Base-by-base conservation (phyloP, 1,284 basidiomycete species). In the Ustilago loliicola region DNA sequence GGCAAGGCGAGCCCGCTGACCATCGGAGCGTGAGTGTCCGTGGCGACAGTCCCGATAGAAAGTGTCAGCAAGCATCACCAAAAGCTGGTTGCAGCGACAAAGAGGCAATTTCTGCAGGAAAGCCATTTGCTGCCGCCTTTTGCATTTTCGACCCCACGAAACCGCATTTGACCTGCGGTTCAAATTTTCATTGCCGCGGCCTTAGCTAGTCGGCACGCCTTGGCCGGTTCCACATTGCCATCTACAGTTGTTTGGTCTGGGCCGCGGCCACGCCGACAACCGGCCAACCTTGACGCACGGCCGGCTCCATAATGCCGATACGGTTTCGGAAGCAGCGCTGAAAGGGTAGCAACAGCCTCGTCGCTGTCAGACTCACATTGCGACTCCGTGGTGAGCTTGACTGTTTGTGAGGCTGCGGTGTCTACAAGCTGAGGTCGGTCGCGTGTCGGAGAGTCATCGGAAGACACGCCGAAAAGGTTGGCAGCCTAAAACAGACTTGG, bases 401-500 rank as follows among this genome's bases (percentile, higher is more conserved):
- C 17, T 38, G 8, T 38, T 15, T 3, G 36, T 11, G 5, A 34
- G 32, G 32, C 32, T 34, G 32, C 32, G 6, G 32, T 11, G 6
- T 6, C 32, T 34, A 7, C 9, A 15, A 38, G 36, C 36, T 38
- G 3, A 2, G 42, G 42, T 54, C 61, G 61, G 61, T 50, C 61
- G 52, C 53, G 53, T 42, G 40, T 63, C 61, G 61, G 61, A 54
- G 40, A 23, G 30, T 27, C 13, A 10, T 64, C 54, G 61, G 54
- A 32, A 25, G 15, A 6, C 19, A n/a, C 38, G 52, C 52, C 45
- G 58, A 51, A 34, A 27, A 32, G 45, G 9, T 17, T 3, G 45
- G 29, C 53, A 55, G 61, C 42, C 42, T 54, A 62, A 36, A 62
- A 36, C 40, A 23, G 38, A 27, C 61, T 56, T 64, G 61, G 54